phyloP scores from a whole-genome alignment of 2,329 filamentous ascomycete species.

The Botrytis sinoallii region DNA sequence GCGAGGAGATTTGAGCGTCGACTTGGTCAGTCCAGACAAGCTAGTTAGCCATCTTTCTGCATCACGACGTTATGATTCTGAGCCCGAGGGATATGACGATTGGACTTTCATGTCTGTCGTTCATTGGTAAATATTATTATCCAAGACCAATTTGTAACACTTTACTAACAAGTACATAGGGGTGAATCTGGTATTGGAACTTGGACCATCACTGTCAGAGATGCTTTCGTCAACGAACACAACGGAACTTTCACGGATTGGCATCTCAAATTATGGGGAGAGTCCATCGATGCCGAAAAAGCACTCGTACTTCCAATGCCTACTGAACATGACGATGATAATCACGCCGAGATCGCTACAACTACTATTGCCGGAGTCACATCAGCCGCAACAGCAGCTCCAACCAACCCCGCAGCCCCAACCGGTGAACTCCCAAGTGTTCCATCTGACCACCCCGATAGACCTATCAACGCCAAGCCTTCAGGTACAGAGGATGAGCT shows the following conservation, averaged over 20 bases:
- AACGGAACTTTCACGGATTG: conserved; percentile 83
- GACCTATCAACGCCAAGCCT: conserved; percentile 50
- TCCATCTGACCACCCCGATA: conserved; percentile 62
- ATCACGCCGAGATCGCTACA: conserved; percentile 67
- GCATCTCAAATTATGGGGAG: conserved; percentile 92
- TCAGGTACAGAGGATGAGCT: conserved; percentile 28
- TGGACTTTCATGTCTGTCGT: conserved; percentile 99
- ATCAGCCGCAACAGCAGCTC: conserved; percentile 42
- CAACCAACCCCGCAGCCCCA: conserved; percentile 41
- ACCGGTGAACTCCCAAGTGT: conserved; percentile 37
- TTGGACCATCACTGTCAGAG: conserved; percentile 89
- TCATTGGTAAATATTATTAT: conserved; percentile 67
- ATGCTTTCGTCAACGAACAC: conserved; percentile 73
- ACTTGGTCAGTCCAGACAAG: conserved; percentile 79
- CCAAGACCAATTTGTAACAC: neutral
- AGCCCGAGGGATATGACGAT: conserved; percentile 71
- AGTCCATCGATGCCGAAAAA: conserved; percentile 72
- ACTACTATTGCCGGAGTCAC: conserved; percentile 54
- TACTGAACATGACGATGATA: conserved; percentile 75
- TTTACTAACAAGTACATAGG: conserved; percentile 50
- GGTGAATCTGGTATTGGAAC: conserved; percentile 83
- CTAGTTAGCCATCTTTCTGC: conserved; percentile 81
- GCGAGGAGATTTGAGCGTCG: conserved; percentile 88
- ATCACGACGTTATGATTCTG: conserved; percentile 66
- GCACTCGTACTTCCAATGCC: conserved; percentile 78